Conservation (phyloP, 1,284 basidiomycete species). For the Neonothopanus nambi region DNA sequence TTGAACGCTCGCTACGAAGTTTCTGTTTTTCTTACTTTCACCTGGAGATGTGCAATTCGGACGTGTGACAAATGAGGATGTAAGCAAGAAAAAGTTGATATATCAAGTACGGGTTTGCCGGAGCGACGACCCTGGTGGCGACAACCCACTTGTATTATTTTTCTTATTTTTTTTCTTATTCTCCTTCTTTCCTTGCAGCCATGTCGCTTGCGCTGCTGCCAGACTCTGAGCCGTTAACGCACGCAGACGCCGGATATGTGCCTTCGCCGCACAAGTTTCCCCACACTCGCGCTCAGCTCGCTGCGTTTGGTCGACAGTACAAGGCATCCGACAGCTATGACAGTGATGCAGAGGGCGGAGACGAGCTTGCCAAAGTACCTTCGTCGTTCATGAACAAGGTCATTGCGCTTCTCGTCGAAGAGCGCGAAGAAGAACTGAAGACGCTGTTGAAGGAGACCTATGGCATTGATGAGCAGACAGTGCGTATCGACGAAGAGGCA, state of each 20-base stretch:
- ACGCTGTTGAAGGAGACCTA: constrained; percentile 68
- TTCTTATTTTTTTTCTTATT: neutral
- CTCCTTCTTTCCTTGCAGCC: neutral
- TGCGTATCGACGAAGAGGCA: constrained; percentile 34
- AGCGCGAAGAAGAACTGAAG: constrained; percentile 87
- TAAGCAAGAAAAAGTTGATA: no score
- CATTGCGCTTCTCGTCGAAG: constrained; percentile 70
- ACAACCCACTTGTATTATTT: neutral
- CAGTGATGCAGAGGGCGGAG: constrained; percentile 57
- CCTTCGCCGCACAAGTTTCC: constrained; percentile 53
- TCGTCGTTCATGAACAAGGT: constrained; percentile 66
- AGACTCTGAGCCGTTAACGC: constrained; percentile 15
- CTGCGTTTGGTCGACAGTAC: constrained; percentile 69
- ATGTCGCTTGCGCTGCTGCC: constrained; percentile 21
- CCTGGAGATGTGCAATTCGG: neutral
- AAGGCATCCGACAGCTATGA: constrained; percentile 57
- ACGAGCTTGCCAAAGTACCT: constrained; percentile 53
- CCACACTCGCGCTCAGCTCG: constrained; percentile 77
- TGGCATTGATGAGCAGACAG: constrained; percentile 75
- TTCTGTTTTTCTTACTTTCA: neutral
- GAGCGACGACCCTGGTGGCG: no score
- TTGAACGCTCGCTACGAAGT: neutral
- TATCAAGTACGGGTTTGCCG: no score
- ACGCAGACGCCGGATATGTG: constrained; percentile 11
- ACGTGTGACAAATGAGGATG: neutral